Base-by-base conservation (phyloP, 805 yeast species). In the Suhomyces sp. region DNA sequence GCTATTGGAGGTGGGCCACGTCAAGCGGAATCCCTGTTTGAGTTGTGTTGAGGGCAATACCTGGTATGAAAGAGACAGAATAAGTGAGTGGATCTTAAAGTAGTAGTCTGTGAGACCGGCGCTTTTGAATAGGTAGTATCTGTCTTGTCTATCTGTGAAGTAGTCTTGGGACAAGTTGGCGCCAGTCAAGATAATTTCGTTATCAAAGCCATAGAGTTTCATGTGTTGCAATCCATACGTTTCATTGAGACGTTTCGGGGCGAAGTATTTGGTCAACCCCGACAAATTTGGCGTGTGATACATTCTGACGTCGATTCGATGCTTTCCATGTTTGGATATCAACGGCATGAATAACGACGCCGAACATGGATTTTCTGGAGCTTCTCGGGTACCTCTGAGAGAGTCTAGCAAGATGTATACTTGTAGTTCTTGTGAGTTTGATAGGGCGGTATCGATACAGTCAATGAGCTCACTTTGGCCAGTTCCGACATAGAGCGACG, bases 181-280 rank as follows among this genome's bases (percentile, higher is more conserved):
- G 6, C 98, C 99, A 15, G 88, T 81, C 29, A 94, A 76, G 17
- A 94, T 80, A 41, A 94, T 83, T 63, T 92, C 97, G 61, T 90
- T 83, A 66, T 94, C 99, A 61, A 92, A 84, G 1, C 99, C 99
- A 66, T 94, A 94, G 25, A 94, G 79, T 66, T 94, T 94, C 98
- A 94, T 94, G 65, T 94, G 99, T 67, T 94, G 99, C 48, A 94
- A 77, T 0, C 99, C 99, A 71, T 79, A 81, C 3, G 96, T 92
- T 71, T 94, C 99, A 67, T 92, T 91, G 56, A 93, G 76, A 56
- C 99, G 78, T 53, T 80, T 85, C 0, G 99, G 99, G 2, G 90
- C 77, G 43, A 87, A 44, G 7, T 70, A 58, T 62, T 85, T 84
- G 51, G 81, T 79, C 53, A 89, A 62, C 0, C 96, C 96, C 39